Conservation (phyloP, 208 protist species). For the Leishmania martiniquensis region DNA sequence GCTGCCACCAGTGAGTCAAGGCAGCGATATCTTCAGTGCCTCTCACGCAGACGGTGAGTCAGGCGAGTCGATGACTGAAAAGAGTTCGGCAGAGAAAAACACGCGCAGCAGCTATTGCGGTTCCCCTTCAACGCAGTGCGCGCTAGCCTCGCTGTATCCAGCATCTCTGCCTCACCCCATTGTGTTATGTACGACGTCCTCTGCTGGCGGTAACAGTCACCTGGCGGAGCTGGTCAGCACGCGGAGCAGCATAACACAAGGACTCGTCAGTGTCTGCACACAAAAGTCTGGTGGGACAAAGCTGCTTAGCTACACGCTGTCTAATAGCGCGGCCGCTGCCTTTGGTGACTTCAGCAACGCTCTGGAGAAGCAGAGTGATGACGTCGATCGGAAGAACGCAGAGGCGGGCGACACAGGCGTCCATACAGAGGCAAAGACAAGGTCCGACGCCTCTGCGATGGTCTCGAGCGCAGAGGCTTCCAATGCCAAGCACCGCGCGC, state of each 20-base stretch:
- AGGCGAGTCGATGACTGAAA: neutral
- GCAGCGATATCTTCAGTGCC: slow-evolving; percentile 5
- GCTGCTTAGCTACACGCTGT: slow-evolving; percentile 36
- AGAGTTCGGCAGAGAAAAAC: neutral
- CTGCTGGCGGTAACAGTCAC: neutral
- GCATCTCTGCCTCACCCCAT: slow-evolving; percentile 14
- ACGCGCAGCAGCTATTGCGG: neutral
- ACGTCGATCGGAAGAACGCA: neutral
- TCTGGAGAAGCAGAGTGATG: slow-evolving; percentile 27
- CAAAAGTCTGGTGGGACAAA: slow-evolving; percentile 35
- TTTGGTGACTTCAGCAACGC: slow-evolving; percentile 39
- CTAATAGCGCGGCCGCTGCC: slow-evolving; percentile 30
- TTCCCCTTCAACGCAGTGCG: slow-evolving; percentile 10
- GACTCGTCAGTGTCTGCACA: slow-evolving; percentile 27
- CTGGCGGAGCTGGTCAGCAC: slow-evolving; percentile 13
- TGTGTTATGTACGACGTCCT: neutral
- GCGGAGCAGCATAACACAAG: slow-evolving; percentile 15
- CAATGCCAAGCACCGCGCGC: neutral
- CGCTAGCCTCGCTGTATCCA: slow-evolving; percentile 5
- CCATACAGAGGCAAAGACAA: neutral
- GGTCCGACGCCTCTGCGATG: no score
- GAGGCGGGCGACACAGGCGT: neutral
- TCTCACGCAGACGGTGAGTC: neutral
- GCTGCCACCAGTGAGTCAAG: neutral
- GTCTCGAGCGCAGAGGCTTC: neutral